Evolutionary conservation across 176 grass and related monocot genomes (phyloP).

Genomic region (Pontederia crassipes): DNA sequence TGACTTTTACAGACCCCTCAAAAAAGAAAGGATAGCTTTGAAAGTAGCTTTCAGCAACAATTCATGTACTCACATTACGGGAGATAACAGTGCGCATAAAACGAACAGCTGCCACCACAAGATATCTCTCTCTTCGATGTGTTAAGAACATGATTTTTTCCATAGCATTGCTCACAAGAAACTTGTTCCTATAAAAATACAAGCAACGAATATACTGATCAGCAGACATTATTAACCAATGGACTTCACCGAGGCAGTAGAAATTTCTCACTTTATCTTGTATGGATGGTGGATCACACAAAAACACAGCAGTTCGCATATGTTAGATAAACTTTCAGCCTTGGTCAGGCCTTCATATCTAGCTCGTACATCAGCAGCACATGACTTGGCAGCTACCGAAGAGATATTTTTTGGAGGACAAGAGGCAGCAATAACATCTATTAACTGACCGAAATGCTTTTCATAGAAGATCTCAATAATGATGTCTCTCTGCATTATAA

Average conservation of each 20-base stretch:
- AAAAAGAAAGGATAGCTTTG: neutral
- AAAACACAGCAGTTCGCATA: conserved; percentile 69
- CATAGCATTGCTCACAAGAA: conserved; percentile 45
- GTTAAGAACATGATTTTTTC: conserved; percentile 72
- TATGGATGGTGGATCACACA: conserved; percentile 51
- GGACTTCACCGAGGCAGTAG: neutral
- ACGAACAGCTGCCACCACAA: conserved; percentile 62
- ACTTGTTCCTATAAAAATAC: conserved; percentile 40
- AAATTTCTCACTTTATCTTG: conserved; percentile 56
- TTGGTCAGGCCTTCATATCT: conserved; percentile 25
- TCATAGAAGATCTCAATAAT: conserved; percentile 48
- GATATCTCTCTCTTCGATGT: conserved; percentile 44
- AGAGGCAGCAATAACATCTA: conserved; percentile 55
- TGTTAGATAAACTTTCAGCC: conserved; percentile 55
- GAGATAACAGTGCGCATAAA: conserved; percentile 59
- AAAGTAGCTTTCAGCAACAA: neutral
- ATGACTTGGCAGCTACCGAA: conserved; percentile 16
- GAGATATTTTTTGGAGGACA: conserved; percentile 31
- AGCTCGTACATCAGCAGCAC: conserved; percentile 22
- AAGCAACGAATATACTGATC: neutral
- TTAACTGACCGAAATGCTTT: conserved; percentile 54
- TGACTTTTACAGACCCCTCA: no score
- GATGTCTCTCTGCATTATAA: conserved; percentile 40
- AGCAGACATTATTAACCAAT: neutral
- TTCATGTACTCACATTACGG: conserved; percentile 46